phyloP scores from a whole-genome alignment of 148 eudicot species.

The Rhododendron ferrugineum region DNA sequence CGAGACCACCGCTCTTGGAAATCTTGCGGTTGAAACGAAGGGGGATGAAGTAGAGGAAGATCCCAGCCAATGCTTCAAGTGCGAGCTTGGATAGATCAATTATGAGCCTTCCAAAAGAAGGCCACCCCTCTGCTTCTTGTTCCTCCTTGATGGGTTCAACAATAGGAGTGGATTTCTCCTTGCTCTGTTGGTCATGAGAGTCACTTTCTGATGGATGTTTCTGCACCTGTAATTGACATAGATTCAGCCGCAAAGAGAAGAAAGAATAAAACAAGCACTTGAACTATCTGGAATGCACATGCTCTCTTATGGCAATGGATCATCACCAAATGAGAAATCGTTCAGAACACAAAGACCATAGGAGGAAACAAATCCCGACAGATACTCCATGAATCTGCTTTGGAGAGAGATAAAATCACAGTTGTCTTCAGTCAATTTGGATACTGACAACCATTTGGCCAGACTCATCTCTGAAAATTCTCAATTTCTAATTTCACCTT shows the following conservation, averaged over 20 bases:
- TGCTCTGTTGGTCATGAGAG: conserved; percentile 27
- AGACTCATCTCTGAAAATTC: neutral
- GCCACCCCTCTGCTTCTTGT: conserved; percentile 60
- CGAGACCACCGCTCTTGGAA: conserved; percentile 44
- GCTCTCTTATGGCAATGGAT: neutral
- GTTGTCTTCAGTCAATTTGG: neutral
- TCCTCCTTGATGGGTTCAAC: conserved; percentile 41
- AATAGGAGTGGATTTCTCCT: conserved; percentile 37
- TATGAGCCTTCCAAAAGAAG: conserved; percentile 66
- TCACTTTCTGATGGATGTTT: conserved; percentile 30
- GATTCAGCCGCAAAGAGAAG: conserved; percentile 9
- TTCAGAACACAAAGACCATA: neutral
- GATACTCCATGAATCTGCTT: neutral
- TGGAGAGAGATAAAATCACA: neutral
- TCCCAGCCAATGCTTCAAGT: conserved; percentile 36
- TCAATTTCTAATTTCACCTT: neutral
- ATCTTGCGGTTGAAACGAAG: conserved; percentile 21
- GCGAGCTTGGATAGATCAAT: conserved; percentile 55
- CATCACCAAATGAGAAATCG: neutral
- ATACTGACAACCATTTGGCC: neutral
- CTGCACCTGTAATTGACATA: conserved; percentile 24
- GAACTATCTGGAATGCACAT: neutral
- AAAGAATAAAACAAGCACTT: neutral
- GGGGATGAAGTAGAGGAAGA: conserved; percentile 41
- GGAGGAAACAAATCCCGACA: neutral